A percentile compares a stretch with the other conserved stretches of the same genome.
These are phyloP conservation scores for Discostella stelligeroides DNA, from an alignment of 108 stramenopile genomes.

Conservation along the genomic window DNA sequence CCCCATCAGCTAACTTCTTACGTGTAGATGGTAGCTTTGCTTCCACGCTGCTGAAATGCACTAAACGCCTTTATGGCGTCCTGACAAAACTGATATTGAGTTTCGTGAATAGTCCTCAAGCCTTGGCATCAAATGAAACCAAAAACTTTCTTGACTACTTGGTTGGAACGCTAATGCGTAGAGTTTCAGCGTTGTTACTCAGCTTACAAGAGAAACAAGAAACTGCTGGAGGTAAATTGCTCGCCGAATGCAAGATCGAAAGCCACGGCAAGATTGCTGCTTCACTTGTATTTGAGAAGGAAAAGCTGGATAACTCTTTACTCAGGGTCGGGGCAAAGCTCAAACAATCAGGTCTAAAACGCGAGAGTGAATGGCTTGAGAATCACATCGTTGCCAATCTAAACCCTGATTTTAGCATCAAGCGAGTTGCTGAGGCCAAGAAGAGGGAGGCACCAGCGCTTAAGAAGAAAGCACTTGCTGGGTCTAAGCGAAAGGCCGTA, in stretches of 20 bases:
- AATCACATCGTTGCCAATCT: constrained; percentile 37
- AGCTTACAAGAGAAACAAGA: constrained; percentile 39
- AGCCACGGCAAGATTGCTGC: constrained; percentile 45
- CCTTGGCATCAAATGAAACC: constrained; percentile 24
- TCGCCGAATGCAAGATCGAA: constrained; percentile 51
- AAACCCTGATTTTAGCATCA: constrained; percentile 35
- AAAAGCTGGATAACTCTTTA: constrained; percentile 47
- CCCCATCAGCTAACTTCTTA: constrained; percentile 35
- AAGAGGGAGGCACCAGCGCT: constrained; percentile 41
- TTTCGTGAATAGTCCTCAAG: constrained; percentile 28
- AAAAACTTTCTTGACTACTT: constrained; percentile 32
- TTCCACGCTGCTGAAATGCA: constrained; percentile 43
- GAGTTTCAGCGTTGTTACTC: constrained; percentile 31
- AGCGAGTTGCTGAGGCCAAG: constrained; percentile 32
- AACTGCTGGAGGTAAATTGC: constrained; percentile 39
- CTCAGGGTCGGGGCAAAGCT: constrained; percentile 39
- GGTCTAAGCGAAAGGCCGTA: constrained; percentile 36
- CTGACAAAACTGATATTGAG: constrained; percentile 37
- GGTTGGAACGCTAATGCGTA: constrained; percentile 25
- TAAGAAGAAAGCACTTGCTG: constrained; percentile 23
- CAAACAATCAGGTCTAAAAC: constrained; percentile 31
- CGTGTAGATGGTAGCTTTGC: constrained; percentile 42
- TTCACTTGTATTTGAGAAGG: constrained; percentile 52
- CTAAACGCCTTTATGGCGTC: constrained; percentile 40
- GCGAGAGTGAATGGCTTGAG: constrained; percentile 43